Evolutionary conservation across 2,329 filamentous ascomycete genomes (phyloP), one percentile per base, ranked within the genome.

Genomic region (Talaromyces sp.): DNA sequence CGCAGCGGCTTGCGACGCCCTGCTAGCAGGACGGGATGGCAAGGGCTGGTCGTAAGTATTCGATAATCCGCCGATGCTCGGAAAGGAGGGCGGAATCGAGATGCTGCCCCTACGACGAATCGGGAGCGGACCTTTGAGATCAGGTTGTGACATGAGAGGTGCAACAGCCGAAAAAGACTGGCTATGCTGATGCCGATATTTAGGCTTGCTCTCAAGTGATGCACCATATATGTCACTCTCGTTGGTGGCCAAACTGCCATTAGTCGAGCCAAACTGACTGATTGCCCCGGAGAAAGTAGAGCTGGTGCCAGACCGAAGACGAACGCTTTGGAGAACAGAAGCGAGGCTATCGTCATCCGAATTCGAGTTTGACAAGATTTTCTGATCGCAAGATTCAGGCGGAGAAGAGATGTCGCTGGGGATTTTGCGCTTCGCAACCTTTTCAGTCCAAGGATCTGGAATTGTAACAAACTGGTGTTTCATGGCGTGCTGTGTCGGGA

Each of bases 51-150:
- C 16, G 12, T 14, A 14, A 16, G 18, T 21, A 18, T 57, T 35
- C n/a, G 23, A 40, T 6, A 35, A 28, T 2, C 54, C 54, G 6
- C 18, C 28, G n/a, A 16, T 37, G 16, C 23, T 46, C 18, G 35
- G 33, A 23, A 58, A n/a, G 23, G 56, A 40, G 18, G 61, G 42
- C 9, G 56, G 56, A 12, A 63, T 60, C 4, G 61, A 63, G 18
- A 63, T 57, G n/a, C 62, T 63, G 16, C 42, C 58, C 5, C 62
- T 42, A n/a, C 62, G 62, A 31, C 62, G 62, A 56, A 35, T 42
- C 4, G 40, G 50, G 35, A n/a, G 5, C 4, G 52, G 35, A 16
- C 21, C 11, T 6, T 56, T 44, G 33, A 33, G 40, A 14, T 46
- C 33, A n/a, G 21, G 21, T 18, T 40, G n/a, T 21, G 9, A 14